These are phyloP conservation scores for Fusarium pilosicola DNA, from an alignment of 2,329 filamentous ascomycete genomes.

Conservation along the genomic window DNA sequence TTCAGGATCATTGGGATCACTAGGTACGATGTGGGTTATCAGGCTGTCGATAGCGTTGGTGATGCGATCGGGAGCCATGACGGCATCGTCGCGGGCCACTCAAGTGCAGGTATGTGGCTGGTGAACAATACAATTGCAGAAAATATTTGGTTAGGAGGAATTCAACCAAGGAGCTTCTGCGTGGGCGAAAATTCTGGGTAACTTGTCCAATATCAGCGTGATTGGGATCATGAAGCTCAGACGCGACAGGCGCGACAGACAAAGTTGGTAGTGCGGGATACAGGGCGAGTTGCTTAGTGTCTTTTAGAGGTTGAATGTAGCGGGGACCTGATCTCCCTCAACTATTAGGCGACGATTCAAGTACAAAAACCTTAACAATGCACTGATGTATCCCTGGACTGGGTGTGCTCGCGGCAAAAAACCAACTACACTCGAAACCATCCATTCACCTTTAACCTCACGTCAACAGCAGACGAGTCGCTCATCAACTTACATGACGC, in stretches of 20 bases:
- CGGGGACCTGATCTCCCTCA: conserved; percentile 10
- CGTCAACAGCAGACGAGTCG: conserved; percentile 43
- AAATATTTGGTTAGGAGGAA: background rate
- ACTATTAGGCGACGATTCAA: background rate
- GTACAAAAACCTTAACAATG: conserved; percentile 44
- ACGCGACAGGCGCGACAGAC: conserved; percentile 46
- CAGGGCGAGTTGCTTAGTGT: conserved; percentile 31
- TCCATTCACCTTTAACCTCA: conserved; percentile 40
- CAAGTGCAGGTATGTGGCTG: background rate
- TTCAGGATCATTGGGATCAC: conserved; percentile 72
- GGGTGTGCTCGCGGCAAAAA: conserved; percentile 48
- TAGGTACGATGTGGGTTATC: conserved; percentile 77
- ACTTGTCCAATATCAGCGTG: conserved; percentile 7
- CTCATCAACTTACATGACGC: conserved; percentile 54
- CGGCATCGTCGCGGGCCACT: conserved; percentile 56
- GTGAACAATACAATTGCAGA: background rate
- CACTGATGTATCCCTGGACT: conserved; percentile 29
- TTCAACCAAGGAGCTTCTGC: background rate
- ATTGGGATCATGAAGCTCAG: conserved; percentile 14
- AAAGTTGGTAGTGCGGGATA: conserved; percentile 24
- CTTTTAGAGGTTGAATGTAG: conserved; percentile 31
- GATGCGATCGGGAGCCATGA: conserved; percentile 74
- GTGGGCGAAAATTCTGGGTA: background rate
- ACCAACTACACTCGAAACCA: conserved; percentile 49
- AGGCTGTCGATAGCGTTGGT: conserved; percentile 82